Conservation (phyloP, 345 rosid genomes). For the Salix brachista region DNA sequence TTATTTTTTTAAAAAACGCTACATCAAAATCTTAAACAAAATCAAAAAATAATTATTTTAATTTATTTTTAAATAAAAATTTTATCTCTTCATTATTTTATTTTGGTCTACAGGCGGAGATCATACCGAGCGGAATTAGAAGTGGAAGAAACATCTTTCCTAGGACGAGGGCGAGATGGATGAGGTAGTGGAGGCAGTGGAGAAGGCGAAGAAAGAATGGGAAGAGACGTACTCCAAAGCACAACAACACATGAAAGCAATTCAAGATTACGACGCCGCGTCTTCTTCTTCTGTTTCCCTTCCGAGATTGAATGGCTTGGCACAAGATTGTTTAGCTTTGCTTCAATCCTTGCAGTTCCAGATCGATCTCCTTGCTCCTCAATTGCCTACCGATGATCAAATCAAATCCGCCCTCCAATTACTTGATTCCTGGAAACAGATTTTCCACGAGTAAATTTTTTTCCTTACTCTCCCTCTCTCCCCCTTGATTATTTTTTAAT, state of each 20-base stretch:
- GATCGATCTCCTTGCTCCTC: conserved; percentile 83
- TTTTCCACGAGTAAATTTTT: conserved; percentile 41
- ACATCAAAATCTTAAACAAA: too few species aligned
- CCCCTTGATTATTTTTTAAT: background rate
- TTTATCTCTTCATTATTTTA: too few species aligned
- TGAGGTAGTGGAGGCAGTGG: conserved; percentile 70
- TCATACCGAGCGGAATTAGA: background rate
- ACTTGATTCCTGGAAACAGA: conserved; percentile 68
- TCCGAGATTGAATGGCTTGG: conserved; percentile 70
- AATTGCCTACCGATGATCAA: conserved; percentile 60
- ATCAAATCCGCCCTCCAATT: conserved; percentile 50
- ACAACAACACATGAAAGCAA: conserved; percentile 48
- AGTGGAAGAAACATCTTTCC: background rate
- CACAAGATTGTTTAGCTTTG: conserved; percentile 41
- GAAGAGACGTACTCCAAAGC: conserved; percentile 54
- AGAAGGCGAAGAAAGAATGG: conserved; percentile 89
- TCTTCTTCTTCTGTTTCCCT: conserved; percentile 33
- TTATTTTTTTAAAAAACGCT: too few species aligned
- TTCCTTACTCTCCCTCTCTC: background rate
- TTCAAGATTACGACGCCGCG: conserved; percentile 49
- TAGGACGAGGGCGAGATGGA: conserved; percentile 43
- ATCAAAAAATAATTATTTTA: too few species aligned
- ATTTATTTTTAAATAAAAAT: too few species aligned
- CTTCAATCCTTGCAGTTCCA: conserved; percentile 72
- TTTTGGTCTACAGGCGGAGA: background rate